A percentile compares a stretch with the other conserved stretches of the same genome.
Evolutionary conservation across 306 rosid species (phyloP).

Genomic region (Urtica urens): DNA sequence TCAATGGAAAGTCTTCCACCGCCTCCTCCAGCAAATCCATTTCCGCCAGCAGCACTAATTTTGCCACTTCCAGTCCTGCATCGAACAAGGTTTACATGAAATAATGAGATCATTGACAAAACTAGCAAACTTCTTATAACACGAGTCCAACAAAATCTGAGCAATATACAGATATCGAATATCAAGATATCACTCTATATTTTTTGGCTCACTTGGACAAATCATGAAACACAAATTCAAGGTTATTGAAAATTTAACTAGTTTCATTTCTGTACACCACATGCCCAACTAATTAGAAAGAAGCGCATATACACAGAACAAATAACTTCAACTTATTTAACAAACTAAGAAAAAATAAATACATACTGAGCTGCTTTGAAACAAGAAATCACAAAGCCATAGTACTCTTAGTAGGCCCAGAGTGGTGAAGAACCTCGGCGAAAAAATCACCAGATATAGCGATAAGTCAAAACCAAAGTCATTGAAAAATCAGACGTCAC

Average conservation of each 20-base stretch:
- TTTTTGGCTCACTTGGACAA: too few relatives aligned
- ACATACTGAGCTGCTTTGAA: neutral
- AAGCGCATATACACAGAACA: too few relatives aligned
- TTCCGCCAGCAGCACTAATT: slow-evolving; percentile 74
- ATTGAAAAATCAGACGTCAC: neutral
- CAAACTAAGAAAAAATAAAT: too few relatives aligned
- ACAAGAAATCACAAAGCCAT: neutral
- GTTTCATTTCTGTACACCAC: too few relatives aligned
- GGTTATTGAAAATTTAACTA: too few relatives aligned
- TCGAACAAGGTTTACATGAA: slow-evolving; percentile 26
- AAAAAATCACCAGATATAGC: neutral
- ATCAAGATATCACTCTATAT: too few relatives aligned
- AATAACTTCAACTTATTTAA: too few relatives aligned
- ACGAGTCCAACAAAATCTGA: neutral
- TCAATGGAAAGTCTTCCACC: slow-evolving; percentile 84
- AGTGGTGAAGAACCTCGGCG: neutral
- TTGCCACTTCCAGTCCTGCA: slow-evolving; percentile 89
- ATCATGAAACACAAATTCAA: too few relatives aligned
- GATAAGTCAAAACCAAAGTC: neutral
- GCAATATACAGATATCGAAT: neutral
- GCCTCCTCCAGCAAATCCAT: slow-evolving; percentile 95
- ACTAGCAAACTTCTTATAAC: too few relatives aligned
- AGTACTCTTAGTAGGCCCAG: neutral
- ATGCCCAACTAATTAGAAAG: too few relatives aligned
- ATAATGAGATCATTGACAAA: too few relatives aligned